phyloP scores from a whole-genome alignment of 2,329 filamentous ascomycete species.

The Diplocarpon mali region DNA sequence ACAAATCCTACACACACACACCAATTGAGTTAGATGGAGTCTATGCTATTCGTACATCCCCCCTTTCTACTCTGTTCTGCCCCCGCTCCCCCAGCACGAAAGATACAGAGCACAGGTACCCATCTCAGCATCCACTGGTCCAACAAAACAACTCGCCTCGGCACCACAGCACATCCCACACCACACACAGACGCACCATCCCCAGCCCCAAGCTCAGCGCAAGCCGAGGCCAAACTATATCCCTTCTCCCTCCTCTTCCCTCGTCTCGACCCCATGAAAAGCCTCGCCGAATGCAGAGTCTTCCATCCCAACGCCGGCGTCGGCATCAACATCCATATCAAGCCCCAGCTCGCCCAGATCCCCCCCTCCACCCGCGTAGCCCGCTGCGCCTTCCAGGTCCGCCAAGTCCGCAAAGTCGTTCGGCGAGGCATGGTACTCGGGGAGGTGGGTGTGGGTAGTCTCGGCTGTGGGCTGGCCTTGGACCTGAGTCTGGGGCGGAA shows the following conservation, averaged over 20 bases:
- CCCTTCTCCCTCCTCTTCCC: conserved; percentile 11
- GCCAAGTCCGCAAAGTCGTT: conserved; percentile 54
- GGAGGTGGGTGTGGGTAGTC: conserved; percentile 13
- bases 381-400: conserved; percentile 58
- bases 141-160: too few relatives aligned
- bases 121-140: too few relatives aligned
- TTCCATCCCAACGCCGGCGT: conserved; percentile 45
- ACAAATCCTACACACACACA: too few relatives aligned
- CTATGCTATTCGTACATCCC: too few relatives aligned
- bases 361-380: conserved; percentile 43
- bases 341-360: conserved; percentile 32
- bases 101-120: too few relatives aligned
- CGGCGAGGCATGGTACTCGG: conserved; percentile 30
- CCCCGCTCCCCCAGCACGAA: too few relatives aligned
- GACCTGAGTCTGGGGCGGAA: not conserved
- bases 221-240: too few relatives aligned
- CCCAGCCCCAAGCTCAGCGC: too few relatives aligned
- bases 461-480: not conserved
- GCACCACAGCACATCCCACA: too few relatives aligned
- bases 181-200: too few relatives aligned
- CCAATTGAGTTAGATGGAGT: too few relatives aligned
- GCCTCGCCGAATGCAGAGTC: conserved; percentile 78
- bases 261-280: conserved; percentile 50
- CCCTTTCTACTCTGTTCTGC: too few relatives aligned
- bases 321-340: conserved; percentile 45